Evolutionary conservation across 164 flowering plant species (phyloP), one percentile per base, ranked within the genome.

Genomic region (Magnolia kwangsiensis): DNA sequence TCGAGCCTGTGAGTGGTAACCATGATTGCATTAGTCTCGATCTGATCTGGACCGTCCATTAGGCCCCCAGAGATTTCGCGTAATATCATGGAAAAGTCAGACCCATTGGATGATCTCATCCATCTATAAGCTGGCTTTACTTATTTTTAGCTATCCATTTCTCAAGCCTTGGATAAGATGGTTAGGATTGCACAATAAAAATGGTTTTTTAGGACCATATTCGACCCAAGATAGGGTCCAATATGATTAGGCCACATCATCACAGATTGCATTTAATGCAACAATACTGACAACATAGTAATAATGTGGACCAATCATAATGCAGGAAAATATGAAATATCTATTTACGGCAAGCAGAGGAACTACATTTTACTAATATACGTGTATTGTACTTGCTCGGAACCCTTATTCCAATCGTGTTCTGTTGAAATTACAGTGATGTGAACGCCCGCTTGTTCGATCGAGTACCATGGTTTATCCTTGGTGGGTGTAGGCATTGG

Each of bases 401-500:
- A 91, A 64, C 78, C 74, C 63, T 65, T n/a, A 0, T 80, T 70
- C 92, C 93, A 92, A 21, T 86, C 83, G 75, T 95, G 92, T 77
- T 95, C 98, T 0, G 98, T 95, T 7, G 98, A 95, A 19, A 95
- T 90, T 0, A 93, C 82, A 1, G 95, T 92, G 80, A 95, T 89
- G 79, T 95, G 98, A 74, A 95, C 87, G 76, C 87, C 76, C 31
- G 82, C 98, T 86, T 89, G 92, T 67, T 95, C 95, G 9, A 95
- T 90, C 3, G 98, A 90, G 71, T 95, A 95, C 98, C 98, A 95
- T 10, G 98, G 98, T 81, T 92, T 92, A 72, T 95, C 97, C 78
- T 91, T 90, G 24, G 50, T n/a, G 1, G 79, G n/a, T 0, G 91
- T 89, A 27, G 98, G 98, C 98, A 95, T 92, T 0, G 84, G 98